Percentiles rank a stretch among this genome's conserved stretches.
Evolutionary conservation across 2,329 filamentous ascomycete species (phyloP).

Genomic region (Fusarium burgessii): DNA sequence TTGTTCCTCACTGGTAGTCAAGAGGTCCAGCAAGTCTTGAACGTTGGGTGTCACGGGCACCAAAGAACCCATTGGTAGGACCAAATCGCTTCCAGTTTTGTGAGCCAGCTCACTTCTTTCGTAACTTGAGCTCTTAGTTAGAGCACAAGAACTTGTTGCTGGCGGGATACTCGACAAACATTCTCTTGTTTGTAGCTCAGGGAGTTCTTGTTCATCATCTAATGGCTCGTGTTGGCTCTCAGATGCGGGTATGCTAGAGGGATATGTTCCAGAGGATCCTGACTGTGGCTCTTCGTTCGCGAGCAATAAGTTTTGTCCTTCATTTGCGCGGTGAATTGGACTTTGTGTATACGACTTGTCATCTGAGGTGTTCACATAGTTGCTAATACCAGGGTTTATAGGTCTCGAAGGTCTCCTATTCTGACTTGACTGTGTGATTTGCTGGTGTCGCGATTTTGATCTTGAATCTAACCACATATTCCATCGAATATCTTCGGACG

Average conservation of each 20-base stretch:
- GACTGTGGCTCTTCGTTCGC: neutral
- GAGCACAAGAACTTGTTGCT: neutral
- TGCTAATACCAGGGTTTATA: constrained; percentile 35
- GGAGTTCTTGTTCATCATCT: neutral
- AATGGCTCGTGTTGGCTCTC: neutral
- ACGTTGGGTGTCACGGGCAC: constrained; percentile 13
- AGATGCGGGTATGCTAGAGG: neutral
- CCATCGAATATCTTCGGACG: constrained; percentile 40
- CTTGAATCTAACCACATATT: constrained; percentile 37
- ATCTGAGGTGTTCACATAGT: constrained; percentile 24
- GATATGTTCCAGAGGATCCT: neutral
- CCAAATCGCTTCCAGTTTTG: constrained; percentile 3
- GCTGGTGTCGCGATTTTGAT: neutral
- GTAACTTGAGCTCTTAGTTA: neutral
- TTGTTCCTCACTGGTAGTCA: constrained; percentile 25
- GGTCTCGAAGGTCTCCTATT: neutral
- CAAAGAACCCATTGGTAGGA: constrained; percentile 4
- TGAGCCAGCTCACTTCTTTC: neutral
- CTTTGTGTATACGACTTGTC: neutral
- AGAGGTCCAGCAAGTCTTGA: constrained; percentile 41
- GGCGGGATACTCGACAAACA: neutral
- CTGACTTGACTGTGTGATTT: neutral
- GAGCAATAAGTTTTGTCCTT: neutral
- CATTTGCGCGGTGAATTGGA: neutral
- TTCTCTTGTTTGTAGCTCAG: neutral